phyloP scores from a whole-genome alignment of 352 stramenopile genomes.

The Globisporangium cederbergense region DNA sequence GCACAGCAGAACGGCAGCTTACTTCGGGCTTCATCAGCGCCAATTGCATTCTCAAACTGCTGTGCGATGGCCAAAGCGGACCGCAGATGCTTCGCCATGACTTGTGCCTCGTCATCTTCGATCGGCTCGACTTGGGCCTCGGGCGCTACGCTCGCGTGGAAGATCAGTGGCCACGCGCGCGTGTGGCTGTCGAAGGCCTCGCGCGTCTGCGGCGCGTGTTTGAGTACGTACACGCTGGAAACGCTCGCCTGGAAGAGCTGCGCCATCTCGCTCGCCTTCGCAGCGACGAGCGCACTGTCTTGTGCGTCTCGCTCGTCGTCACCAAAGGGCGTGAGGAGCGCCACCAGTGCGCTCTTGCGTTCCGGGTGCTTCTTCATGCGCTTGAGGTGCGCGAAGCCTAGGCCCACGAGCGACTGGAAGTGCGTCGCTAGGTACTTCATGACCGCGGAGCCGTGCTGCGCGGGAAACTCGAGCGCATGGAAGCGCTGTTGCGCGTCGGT shows the following conservation, averaged over 20 bases:
- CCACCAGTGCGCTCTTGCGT: slow-evolving; percentile 35
- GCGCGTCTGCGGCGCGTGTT: slow-evolving; percentile 45
- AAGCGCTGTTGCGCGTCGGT: slow-evolving; percentile 63
- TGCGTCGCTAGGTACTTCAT: slow-evolving; percentile 55
- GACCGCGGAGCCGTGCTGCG: slow-evolving; percentile 49
- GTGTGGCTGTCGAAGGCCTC: slow-evolving; percentile 62
- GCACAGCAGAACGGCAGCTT: slow-evolving; percentile 37
- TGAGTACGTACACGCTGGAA: slow-evolving; percentile 49
- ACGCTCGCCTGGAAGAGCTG: slow-evolving; percentile 45
- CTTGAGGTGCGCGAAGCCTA: slow-evolving; percentile 79
- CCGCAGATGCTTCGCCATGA: slow-evolving; percentile 28
- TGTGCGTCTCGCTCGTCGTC: slow-evolving; percentile 3
- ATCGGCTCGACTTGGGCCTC: slow-evolving; percentile 40
- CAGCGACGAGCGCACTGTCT: slow-evolving; percentile 5
- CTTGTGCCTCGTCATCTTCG: slow-evolving; percentile 30
- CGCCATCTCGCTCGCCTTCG: slow-evolving; percentile 20
- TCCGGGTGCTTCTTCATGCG: slow-evolving; percentile 73
- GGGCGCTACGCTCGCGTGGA: slow-evolving; percentile 63
- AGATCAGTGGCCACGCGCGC: slow-evolving; percentile 70
- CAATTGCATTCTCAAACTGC: slow-evolving; percentile 16
- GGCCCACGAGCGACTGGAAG: slow-evolving; percentile 52
- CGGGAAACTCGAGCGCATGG: slow-evolving; percentile 65
- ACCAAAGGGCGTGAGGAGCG: slow-evolving; percentile 42
- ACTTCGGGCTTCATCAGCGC: background rate
- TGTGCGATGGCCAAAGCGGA: slow-evolving; percentile 22